These are phyloP conservation scores for Irpex sp. DNA, from an alignment of 1,284 basidiomycete species.

Conservation along the genomic window DNA sequence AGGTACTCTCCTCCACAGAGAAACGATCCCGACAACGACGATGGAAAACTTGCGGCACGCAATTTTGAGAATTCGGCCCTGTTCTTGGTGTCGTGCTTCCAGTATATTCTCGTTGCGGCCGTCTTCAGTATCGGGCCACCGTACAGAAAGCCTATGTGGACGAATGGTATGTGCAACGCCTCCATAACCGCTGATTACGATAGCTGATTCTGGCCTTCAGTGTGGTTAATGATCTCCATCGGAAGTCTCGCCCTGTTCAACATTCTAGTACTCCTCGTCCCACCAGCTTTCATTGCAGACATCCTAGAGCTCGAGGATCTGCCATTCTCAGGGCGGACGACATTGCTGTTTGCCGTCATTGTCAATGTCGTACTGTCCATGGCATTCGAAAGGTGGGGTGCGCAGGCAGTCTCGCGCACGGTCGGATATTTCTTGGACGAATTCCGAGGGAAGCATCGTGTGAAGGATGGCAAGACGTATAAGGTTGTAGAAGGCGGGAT, in stretches of 20 bases:
- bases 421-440: constrained; percentile 42
- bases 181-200: background rate
- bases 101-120: constrained; percentile 94
- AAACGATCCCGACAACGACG: constrained; percentile 50
- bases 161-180: constrained; percentile 67
- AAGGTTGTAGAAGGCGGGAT: constrained; percentile 67
- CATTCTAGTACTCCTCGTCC: constrained; percentile 67
- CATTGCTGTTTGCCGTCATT: constrained; percentile 66
- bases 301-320: constrained; percentile 80
- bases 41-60: constrained; percentile 78
- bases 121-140: constrained; percentile 98
- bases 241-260: constrained; percentile 66
- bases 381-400: constrained; percentile 77
- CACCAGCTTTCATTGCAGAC: constrained; percentile 54
- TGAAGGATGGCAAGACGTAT: constrained; percentile 61
- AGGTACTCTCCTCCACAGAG: constrained; percentile 62
- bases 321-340: constrained; percentile 63
- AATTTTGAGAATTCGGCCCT: constrained; percentile 94
- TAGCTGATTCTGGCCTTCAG: constrained; percentile 33
- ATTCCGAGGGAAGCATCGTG: constrained; percentile 41
- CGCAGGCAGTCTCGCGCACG: constrained; percentile 51
- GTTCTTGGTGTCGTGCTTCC: constrained; percentile 95
- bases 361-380: constrained; percentile 74
- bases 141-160: constrained; percentile 92
- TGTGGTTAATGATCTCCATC: constrained; percentile 74